These are phyloP conservation scores for Eucalyptus cladocalyx DNA, from an alignment of 345 rosid species.

Conservation along the genomic window DNA sequence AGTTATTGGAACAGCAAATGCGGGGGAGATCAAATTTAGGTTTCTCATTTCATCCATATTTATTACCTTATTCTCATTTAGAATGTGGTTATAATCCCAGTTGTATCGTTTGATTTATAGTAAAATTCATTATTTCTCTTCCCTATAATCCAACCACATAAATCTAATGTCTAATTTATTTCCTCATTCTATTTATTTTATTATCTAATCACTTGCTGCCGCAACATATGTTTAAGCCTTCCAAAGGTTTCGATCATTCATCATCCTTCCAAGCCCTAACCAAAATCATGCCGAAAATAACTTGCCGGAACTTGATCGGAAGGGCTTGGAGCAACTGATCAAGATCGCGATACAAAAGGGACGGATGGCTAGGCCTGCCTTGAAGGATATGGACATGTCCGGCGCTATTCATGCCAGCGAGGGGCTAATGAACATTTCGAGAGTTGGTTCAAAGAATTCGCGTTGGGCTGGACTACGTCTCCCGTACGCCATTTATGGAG, in stretches of 20 bases:
- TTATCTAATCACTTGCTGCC: neutral
- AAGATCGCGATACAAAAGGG: neutral
- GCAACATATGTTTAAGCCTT: neutral
- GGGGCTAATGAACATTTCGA: too few species aligned
- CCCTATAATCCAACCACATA: too few species aligned
- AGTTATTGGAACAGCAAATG: too few species aligned
- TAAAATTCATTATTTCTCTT: rapidly evolving
- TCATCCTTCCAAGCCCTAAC: neutral
- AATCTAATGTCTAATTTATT: rapidly evolving
- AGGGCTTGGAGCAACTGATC: neutral
- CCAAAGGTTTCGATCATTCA: rapidly evolving
- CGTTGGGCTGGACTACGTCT: neutral
- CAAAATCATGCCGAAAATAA: neutral
- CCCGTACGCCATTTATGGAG: neutral
- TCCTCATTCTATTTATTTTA: rapidly evolving
- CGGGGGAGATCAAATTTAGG: too few species aligned
- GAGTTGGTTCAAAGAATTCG: too few species aligned
- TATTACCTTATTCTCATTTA: too few species aligned
- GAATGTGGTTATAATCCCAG: rapidly evolving
- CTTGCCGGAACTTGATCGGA: neutral
- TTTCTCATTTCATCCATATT: too few species aligned
- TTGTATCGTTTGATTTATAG: rapidly evolving
- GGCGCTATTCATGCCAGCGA: too few species aligned
- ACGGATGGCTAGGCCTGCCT: neutral
- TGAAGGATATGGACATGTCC: too few species aligned